Base-by-base conservation (phyloP, 495 filamentous ascomycete genomes). In the Aspergillus carlsbadensis region DNA sequence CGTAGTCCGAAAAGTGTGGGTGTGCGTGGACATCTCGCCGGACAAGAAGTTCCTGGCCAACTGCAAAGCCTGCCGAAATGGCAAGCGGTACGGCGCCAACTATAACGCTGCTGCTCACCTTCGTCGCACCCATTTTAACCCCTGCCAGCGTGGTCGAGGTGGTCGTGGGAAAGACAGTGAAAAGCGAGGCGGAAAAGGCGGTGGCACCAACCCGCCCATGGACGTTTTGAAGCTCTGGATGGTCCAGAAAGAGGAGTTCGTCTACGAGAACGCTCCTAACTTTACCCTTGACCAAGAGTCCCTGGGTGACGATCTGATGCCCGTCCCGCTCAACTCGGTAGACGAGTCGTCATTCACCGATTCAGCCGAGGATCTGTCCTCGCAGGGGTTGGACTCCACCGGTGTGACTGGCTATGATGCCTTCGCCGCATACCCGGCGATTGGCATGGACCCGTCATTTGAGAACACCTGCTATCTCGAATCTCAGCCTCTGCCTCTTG, bases 61-160 rank as follows among this genome's bases (percentile, higher is more conserved):
- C 57, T 98, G 94, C 81, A 96, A 96, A 68, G 84, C 88, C 36
- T 98, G 94, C 58, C 80, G 80, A 10, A 81, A 81, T 29, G 73
- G 79, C 45, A 97, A 96, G 74, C 79, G 77, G 52, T 98, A 98
- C 63, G 88, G 87, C 4, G 90, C 88, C 20, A 96, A 98, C 70
- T 97, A 98, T 67, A 98, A 98, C 61, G 93, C 93, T 1, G 91
- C 92, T 2, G 93, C 92, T 0, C 94, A 97, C 67, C 80, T 98
- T 13, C 84, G 92, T 17, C 84, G 94, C 17, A 89, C 89, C 14
- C 94, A 98, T 67, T 98, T 97, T 78, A 81, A 84, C 54, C 84
- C 83, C 0, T 79, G 80, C 42, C 80, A 82, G 58, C 76, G 78
- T n/a, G 81, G 79, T 3, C 70, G 78, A 3, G 74, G 70, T 33